Evolutionary conservation across 768 basidiomycete species (phyloP), one percentile per base, ranked within the genome.

Genomic region (Boletus bicolor): DNA sequence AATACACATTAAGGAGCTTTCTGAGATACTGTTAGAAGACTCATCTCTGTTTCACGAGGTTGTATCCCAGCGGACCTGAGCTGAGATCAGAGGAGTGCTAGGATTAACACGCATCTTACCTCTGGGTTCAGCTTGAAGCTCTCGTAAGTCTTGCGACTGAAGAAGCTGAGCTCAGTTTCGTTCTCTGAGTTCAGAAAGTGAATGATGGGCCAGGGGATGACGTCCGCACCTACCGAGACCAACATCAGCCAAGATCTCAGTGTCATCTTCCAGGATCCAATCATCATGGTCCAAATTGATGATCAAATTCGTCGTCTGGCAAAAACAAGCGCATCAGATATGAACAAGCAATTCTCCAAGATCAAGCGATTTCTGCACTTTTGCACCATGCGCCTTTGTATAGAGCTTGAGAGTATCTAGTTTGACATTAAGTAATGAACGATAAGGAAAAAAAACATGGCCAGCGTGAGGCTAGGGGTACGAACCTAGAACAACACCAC

Each of bases 241-340:
- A 36, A 82, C 72, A 5, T 85, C 82, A 2, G 77, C 82, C n/a
- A 99, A 78, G 1, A 75, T 77, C 64, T 80, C 82, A 8, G 68
- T 67, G 39, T 87, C 86, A 59, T 93, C 84, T 45, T 82, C 74
- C 15, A 94, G 73, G 58, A 98, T 91, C 91, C 93, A 96, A 9
- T 93, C 90, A 55, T 98, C 96, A 65, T 95, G 83, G 66, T 97
- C 93, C 54, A 98, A 81, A 72, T 99, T 99, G 68, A 99, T 98
- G 72, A 99, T 98, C 30, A 99, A 79, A 74, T 99, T 98, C 34
- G 90, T 90, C 1, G 95, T 96, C 96, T 98, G 64, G 15, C 36
- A 39, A 48, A 54, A 46, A 53, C 9, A 24, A 19, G 44, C 12
- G 10, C 5, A 17, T 45, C 15, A 41, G 5, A 26, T 26, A 28